phyloP scores from a whole-genome alignment of 768 basidiomycete species.

The Ephemerocybe angulata region DNA sequence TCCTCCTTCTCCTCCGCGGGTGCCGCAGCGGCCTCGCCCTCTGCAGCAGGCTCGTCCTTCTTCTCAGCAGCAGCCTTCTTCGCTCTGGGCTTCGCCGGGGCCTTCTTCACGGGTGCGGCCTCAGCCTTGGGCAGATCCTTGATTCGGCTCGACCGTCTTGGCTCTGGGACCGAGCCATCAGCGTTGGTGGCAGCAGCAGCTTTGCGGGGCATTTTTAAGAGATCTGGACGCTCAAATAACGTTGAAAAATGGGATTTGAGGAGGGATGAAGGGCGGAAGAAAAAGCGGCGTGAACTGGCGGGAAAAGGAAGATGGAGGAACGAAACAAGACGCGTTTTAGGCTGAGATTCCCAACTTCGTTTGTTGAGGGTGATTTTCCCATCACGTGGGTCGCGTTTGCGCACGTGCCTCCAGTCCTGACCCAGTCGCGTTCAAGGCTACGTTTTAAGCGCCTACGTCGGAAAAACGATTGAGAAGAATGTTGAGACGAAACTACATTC shows the following conservation, averaged over 20 bases:
- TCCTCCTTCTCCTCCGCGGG: conserved; percentile 45
- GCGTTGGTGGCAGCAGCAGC: conserved; percentile 45
- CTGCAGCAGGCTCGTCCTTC: conserved; percentile 29
- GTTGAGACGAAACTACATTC: too few relatives aligned
- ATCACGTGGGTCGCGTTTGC: conserved; percentile 30
- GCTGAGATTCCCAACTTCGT: conserved; percentile 31
- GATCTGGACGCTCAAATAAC: conserved; percentile 2
- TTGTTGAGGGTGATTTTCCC: conserved; percentile 28
- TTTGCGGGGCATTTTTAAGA: conserved; percentile 66
- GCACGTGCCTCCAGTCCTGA: too few relatives aligned
- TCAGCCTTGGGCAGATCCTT: conserved; percentile 64
- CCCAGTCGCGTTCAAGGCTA: too few relatives aligned
- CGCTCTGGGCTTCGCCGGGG: conserved; percentile 58
- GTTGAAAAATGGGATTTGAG: background rate
- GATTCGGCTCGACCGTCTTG: conserved; percentile 73
- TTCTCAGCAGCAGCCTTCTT: conserved; percentile 49
- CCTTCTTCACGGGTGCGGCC: conserved; percentile 47
- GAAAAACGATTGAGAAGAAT: too few relatives aligned
- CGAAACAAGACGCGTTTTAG: conserved; percentile 25
- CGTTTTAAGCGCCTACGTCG: too few relatives aligned
- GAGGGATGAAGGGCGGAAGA: conserved; percentile 7
- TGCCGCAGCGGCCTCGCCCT: conserved; percentile 9
- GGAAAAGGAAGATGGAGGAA: conserved; percentile 16
- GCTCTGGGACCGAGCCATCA: conserved; percentile 38
- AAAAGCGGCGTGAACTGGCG: conserved; percentile 17